phyloP scores from a whole-genome alignment of 129 eudicot genomes.

The Heracleum sosnowskyi region DNA sequence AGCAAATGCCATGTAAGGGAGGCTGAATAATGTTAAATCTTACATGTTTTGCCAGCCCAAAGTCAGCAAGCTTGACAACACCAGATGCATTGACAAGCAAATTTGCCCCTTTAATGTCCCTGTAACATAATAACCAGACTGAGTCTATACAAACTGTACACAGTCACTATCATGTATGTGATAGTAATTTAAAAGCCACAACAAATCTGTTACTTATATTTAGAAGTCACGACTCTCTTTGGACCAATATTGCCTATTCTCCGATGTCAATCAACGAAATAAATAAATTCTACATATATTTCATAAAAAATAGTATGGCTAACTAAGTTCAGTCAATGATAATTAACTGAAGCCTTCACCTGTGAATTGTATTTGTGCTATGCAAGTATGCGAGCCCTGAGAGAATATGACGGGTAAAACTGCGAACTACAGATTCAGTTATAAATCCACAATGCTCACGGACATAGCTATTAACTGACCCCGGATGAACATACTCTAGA shows the following conservation, averaged over 20 bases:
- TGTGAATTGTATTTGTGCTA: slow-evolving; percentile 80
- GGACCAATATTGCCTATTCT: not conserved
- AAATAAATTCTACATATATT: not conserved
- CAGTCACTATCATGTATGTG: not conserved
- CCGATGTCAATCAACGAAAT: not conserved
- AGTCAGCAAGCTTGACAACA: slow-evolving; percentile 94
- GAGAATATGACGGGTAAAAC: slow-evolving; percentile 84
- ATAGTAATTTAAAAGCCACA: not conserved
- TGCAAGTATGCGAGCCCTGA: slow-evolving; percentile 89
- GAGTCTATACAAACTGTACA: slow-evolving; percentile 8
- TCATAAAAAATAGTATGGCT: not conserved
- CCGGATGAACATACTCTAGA: slow-evolving; percentile 91
- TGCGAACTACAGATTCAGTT: slow-evolving; percentile 80
- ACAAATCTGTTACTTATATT: not conserved
- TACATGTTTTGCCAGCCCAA: slow-evolving; percentile 95
- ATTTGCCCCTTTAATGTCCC: slow-evolving; percentile 98
- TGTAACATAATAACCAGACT: slow-evolving; percentile 20
- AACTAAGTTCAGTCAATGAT: not conserved
- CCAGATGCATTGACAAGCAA: slow-evolving; percentile 89
- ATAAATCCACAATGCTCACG: slow-evolving; percentile 79
- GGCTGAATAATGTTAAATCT: slow-evolving; percentile 24
- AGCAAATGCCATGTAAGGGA: not conserved
- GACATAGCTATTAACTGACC: slow-evolving; percentile 60
- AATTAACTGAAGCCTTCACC: slow-evolving; percentile 29
- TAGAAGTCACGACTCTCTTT: not conserved